phyloP scores from a whole-genome alignment of 2,329 filamentous ascomycete species.

The Atkinsonella texensis region DNA sequence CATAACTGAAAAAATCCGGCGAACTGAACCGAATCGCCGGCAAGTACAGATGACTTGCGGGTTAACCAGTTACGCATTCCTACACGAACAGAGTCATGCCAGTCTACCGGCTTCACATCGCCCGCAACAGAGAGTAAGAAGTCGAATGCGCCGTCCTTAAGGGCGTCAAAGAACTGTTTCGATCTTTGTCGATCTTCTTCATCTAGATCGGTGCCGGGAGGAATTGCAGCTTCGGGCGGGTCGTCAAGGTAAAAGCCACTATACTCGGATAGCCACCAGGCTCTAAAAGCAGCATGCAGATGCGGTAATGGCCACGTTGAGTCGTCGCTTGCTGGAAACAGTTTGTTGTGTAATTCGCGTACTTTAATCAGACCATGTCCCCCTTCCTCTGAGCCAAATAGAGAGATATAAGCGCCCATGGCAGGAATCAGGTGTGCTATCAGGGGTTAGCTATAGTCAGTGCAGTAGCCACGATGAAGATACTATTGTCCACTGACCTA shows the following conservation, averaged over 20 bases:
- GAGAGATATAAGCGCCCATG: conserved; percentile 62
- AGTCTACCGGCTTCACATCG: conserved; percentile 68
- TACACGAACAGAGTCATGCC: conserved; percentile 76
- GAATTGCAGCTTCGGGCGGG: conserved; percentile 43
- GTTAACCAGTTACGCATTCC: conserved; percentile 75
- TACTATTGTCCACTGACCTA: conserved; percentile 26
- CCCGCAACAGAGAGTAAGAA: conserved; percentile 78
- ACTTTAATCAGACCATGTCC: conserved; percentile 56
- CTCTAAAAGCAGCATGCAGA: conserved; percentile 65
- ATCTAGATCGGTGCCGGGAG: conserved; percentile 50
- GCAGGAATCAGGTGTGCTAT: conserved; percentile 71
- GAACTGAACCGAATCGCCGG: conserved; percentile 55
- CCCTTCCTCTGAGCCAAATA: conserved; percentile 68
- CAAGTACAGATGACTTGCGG: conserved; percentile 60
- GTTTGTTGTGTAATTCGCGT: conserved; percentile 53
- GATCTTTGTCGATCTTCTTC: conserved; percentile 58
- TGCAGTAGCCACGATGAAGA: conserved; percentile 2
- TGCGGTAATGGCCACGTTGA: conserved; percentile 60
- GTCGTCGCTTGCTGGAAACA: conserved; percentile 56
- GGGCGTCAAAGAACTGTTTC: conserved; percentile 59
- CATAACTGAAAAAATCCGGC: conserved; percentile 59
- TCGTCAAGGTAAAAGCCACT: conserved; percentile 79
- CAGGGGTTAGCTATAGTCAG: background rate
- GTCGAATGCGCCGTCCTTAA: conserved; percentile 86
- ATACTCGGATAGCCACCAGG: conserved; percentile 90